Evolutionary conservation across 1,284 basidiomycete species (phyloP), one percentile per base, ranked within the genome.

Genomic region (Phellopilus nigrolimitatus): DNA sequence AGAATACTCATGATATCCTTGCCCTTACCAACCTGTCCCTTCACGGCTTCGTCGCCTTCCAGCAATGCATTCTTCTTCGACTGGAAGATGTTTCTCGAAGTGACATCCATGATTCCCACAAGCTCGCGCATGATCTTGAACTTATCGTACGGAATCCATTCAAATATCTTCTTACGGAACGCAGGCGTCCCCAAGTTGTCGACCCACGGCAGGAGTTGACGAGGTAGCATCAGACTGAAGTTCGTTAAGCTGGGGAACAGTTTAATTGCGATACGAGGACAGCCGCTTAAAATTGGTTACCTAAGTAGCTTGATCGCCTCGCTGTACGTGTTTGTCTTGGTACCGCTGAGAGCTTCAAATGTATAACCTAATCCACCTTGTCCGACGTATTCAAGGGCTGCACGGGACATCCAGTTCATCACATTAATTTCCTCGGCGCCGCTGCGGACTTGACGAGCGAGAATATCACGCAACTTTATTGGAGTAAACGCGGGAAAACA

Each of bases 291-390:
- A 34, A 42, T 69, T 59, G 7, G 15, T 47, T 30, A 66, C 65
- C 59, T 28, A 24, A 65, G 57, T 1, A 51, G 56, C 56, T 69
- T 71, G 12, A 66, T 51, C 1, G 64, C 59, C 9, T 59, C 51
- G 37, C 61, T 55, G 55, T 71, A 68, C 22, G 61, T 56, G 56
- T 70, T 59, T 30, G 54, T 54, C 8, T 49, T 43, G 15, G 61
- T 56, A 7, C 60, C 54, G 12, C 56, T 56, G 15, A 73, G 60
- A 2, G 66, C 41, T 51, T 71, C 69, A 48, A 75, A 74, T 0
- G 69, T 69, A 54, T 73, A 67, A 1, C 74, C 70, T 15, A 72
- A 55, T 2, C 68, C 69, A 10, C 61, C 62, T 58, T 64, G 64
- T 13, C 66, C 65, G 31, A 70, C 61, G 22, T 63, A 54, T 53